phyloP scores from a whole-genome alignment of 2,329 filamentous ascomycete genomes.

The Phyllosticta ampelicida region DNA sequence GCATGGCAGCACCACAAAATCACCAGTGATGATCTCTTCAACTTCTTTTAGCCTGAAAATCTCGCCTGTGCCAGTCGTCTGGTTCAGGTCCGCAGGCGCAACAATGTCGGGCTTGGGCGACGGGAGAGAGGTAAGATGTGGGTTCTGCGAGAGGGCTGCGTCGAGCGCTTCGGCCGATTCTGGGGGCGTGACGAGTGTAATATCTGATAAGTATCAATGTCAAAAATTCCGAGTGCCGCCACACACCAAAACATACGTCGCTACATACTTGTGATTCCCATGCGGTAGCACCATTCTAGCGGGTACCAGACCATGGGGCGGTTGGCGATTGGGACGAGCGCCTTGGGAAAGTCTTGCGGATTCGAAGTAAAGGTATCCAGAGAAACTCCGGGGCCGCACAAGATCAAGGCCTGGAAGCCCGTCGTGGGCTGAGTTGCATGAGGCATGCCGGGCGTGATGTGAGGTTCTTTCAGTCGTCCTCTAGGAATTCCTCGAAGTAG shows the following conservation, averaged over 20 bases:
- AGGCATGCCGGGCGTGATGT: slow-evolving; percentile 45
- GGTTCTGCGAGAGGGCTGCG: slow-evolving; percentile 63
- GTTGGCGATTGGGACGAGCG: slow-evolving; percentile 71
- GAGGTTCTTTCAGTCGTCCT: not conserved
- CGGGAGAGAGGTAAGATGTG: slow-evolving; percentile 63
- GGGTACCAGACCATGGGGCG: slow-evolving; percentile 86
- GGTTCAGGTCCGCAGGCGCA: slow-evolving; percentile 62
- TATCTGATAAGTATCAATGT: slow-evolving; percentile 24
- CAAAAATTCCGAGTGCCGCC: not conserved
- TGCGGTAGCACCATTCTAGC: slow-evolving; percentile 73
- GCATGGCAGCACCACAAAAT: slow-evolving; percentile 87
- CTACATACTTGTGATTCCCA: slow-evolving; percentile 59
- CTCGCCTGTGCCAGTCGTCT: slow-evolving; percentile 82
- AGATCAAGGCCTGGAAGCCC: slow-evolving; percentile 71
- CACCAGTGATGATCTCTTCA: slow-evolving; percentile 62
- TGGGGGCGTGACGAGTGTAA: slow-evolving; percentile 46
- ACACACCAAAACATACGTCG: not conserved
- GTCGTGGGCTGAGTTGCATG: slow-evolving; percentile 65
- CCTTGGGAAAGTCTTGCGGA: slow-evolving; percentile 71
- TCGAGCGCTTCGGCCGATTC: slow-evolving; percentile 55
- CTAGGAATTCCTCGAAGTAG: not conserved
- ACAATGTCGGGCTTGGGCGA: slow-evolving; percentile 64
- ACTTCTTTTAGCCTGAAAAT: slow-evolving; percentile 78
- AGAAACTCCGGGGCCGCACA: slow-evolving; percentile 72
- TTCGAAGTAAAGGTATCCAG: slow-evolving; percentile 75